Percentiles rank a stretch among this genome's conserved stretches.
These are phyloP conservation scores for Tagetes erecta DNA, from an alignment of 129 eudicot genomes.

Conservation along the genomic window DNA sequence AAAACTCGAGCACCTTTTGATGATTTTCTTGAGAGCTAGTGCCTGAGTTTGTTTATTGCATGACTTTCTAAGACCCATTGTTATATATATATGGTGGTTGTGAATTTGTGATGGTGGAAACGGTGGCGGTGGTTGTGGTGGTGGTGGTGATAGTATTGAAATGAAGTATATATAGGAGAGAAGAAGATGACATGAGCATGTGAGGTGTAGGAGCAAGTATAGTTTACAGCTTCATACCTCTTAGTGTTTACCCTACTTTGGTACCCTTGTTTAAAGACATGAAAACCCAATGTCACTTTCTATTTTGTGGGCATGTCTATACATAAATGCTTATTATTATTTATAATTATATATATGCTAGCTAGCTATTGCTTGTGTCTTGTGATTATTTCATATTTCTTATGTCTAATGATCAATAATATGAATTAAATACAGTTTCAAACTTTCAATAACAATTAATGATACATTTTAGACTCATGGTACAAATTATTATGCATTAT, in stretches of 20 bases:
- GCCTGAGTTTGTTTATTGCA: constrained; percentile 45
- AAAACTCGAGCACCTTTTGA: constrained; percentile 57
- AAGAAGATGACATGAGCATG: constrained; percentile 33
- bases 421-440: too few species aligned
- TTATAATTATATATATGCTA: too few species aligned
- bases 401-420: too few species aligned
- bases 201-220: constrained; percentile 39
- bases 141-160: neutral
- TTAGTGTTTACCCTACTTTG: constrained; percentile 31
- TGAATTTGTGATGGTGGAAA: neutral
- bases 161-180: constrained; percentile 33
- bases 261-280: constrained; percentile 23
- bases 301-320: neutral
- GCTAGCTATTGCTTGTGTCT: too few species aligned
- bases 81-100: neutral
- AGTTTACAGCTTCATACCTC: constrained; percentile 15
- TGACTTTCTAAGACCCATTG: constrained; percentile 49
- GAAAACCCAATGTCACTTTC: constrained; percentile 25
- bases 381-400: too few species aligned
- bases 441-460: too few species aligned
- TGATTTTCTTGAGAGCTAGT: constrained; percentile 52
- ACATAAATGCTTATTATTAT: too few species aligned
- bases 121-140: neutral
- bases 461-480: too few species aligned
- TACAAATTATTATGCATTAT: too few species aligned